Evolutionary conservation across 768 basidiomycete genomes (phyloP), one percentile per base, ranked within the genome.

Genomic region (Leccinum imitatum): DNA sequence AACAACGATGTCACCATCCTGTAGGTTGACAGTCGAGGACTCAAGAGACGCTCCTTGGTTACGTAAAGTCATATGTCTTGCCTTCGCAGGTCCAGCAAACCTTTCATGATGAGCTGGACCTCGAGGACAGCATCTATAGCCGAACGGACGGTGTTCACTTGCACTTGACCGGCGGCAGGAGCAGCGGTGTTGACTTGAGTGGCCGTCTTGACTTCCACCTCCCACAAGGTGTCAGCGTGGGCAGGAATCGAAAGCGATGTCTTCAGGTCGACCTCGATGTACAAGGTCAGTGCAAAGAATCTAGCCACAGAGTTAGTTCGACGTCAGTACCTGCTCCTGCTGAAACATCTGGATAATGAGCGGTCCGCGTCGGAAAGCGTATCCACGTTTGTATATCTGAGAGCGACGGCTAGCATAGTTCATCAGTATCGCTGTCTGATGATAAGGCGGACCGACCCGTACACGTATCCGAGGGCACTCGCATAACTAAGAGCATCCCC

Each of bases 161-260:
- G 90, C 9, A 70, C 63, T 47, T 75, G 72, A 19, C 72, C 70
- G 31, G 58, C 52, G 35, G 55, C 59, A 30, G 71, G 60, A 23
- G 65, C 71, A 0, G 87, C 89, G 59, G 90, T 91, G 15, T 88
- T 84, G 48, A 90, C 84, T 6, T 92, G 92, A 3, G 80, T 78
- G 2, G 90, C 89, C 1, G 91, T 91, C 71, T 90, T 92, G 53
- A 92, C 91, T 75, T 93, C 89, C 39, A 94, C 90, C 70, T 93
- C 88, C 91, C 91, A 94, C 6, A 91, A 78, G 0, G 90, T 90
- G 64, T 90, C 90, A 8, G 85, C 75, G 57, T 90, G 88, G n/a
- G 89, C 89, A 39, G 89, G 87, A 50, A 86, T 87, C 0, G 89
- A 86, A 63, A 87, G 84, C 56, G 86, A 86, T 5, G 89, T 91